A percentile compares a stretch with the other conserved stretches of the same genome.
These are phyloP conservation scores for Danielia oregonensis DNA, from an alignment of 805 yeast genomes.

Conservation along the genomic window DNA sequence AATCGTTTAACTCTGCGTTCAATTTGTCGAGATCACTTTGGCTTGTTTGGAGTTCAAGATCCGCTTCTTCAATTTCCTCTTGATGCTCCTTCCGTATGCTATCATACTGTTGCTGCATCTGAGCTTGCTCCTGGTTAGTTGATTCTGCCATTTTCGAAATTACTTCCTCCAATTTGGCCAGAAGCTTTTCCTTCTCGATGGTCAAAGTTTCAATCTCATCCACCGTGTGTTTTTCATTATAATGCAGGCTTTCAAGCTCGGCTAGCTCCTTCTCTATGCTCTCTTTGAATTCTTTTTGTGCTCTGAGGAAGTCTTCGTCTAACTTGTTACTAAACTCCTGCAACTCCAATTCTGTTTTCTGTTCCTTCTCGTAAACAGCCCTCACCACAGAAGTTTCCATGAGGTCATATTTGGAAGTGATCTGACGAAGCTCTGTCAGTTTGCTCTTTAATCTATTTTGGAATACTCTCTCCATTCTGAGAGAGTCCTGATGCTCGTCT, in stretches of 20 bases:
- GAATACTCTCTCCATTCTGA: no score
- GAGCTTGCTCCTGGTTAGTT: not conserved
- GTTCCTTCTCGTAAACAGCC: no score
- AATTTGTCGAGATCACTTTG: not conserved
- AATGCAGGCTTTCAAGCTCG: not conserved
- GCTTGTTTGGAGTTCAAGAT: not conserved
- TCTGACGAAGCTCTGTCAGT: no score
- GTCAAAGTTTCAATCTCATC: conserved; percentile 18
- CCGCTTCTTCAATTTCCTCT: conserved; percentile 1
- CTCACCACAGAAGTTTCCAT: no score
- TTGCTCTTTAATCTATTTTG: no score
- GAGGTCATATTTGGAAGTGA: no score
- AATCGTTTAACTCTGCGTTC: conserved; percentile 7
- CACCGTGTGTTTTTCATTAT: conserved; percentile 4
- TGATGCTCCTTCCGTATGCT: not conserved
- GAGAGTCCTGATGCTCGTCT: no score
- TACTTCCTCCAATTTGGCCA: conserved; percentile 2
- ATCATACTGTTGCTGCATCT: conserved; percentile 1
- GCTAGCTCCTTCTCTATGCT: no score
- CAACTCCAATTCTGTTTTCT: conserved; percentile 23
- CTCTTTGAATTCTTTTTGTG: conserved; percentile 28
- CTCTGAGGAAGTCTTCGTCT: conserved; percentile 25
- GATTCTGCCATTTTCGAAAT: conserved; percentile 9
- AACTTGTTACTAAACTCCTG: conserved; percentile 26
- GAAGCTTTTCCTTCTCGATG: conserved; percentile 6